Evolutionary conservation across 106 monocot genomes (phyloP).

Genomic region (Phalaenopsis aphrodite): DNA sequence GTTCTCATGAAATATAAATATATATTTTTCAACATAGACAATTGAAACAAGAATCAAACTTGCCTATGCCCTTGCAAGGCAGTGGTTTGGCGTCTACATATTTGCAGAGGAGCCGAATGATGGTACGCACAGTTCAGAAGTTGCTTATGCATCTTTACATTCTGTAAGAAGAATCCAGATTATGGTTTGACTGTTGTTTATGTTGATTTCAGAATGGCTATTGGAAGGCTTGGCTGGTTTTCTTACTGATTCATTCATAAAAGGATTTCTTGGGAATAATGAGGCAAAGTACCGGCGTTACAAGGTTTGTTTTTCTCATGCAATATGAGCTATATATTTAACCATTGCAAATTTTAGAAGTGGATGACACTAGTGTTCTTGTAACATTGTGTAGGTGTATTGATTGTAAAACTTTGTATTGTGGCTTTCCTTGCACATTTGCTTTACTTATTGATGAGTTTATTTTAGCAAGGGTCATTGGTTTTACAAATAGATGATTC

Average conservation of each 20-base stretch:
- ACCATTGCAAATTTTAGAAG: background rate
- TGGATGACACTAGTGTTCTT: background rate
- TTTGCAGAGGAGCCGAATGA: constrained; percentile 69
- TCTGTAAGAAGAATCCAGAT: background rate
- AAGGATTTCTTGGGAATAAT: constrained; percentile 86
- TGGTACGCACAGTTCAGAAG: constrained; percentile 45
- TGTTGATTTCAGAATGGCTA: constrained; percentile 69
- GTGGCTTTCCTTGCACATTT: background rate
- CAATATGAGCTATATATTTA: background rate
- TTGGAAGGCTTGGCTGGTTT: constrained; percentile 93
- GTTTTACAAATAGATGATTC: background rate
- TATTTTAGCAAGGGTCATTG: background rate
- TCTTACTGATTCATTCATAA: constrained; percentile 81
- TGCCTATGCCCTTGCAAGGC: constrained; percentile 89
- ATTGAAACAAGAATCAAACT: constrained; percentile 86
- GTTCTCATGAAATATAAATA: background rate
- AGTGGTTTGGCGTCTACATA: constrained; percentile 95
- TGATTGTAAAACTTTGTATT: background rate
- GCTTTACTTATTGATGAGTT: background rate
- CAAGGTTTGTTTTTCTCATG: constrained; percentile 48
- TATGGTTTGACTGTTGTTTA: constrained; percentile 1
- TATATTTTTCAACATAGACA: constrained; percentile 34
- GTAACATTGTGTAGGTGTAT: background rate
- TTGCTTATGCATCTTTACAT: background rate
- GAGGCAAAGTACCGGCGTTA: constrained; percentile 86